Evolutionary conservation across 2,329 filamentous ascomycete species (phyloP), one percentile per base, ranked within the genome.

Genomic region (Scopulariopsis brevicaulis): DNA sequence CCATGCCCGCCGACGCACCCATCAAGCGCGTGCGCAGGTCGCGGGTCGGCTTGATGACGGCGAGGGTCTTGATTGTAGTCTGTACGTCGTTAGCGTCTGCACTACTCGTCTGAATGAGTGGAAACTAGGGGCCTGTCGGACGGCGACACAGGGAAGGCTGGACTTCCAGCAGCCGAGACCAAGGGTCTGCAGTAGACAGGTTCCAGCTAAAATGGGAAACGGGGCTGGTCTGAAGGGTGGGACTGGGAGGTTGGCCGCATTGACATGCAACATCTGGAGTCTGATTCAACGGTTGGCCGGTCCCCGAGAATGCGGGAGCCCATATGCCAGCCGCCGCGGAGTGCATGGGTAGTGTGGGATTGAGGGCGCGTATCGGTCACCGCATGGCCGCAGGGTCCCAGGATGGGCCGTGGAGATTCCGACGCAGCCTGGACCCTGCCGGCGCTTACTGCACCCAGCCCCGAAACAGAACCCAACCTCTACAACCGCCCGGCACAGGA

Each of bases 21-120:
- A 87, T 78, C 56, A 99, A 79, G 63, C 92, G 82, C 1, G 87
- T 86, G 66, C 90, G 89, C 54, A 99, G 76, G 71, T 96, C 91
- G 58, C 89, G 81, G 57, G 86, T 86, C 60, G 90, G 87, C 70
- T 92, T 93, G 61, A 84, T 78, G 65, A 86, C 83, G 59, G 81
- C 77, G 61, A 93, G 76, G 34, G 82, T 85, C 61, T 84, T 83
- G 58, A 89, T 74, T 10, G 82, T 81, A 55, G 86, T 85, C 84
- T 89, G 66, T 63, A 65, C 59, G 50, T n/a, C 15, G 54, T 46
- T 32, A 43, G 54, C 22, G 11, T 22, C n/a, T 40, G 22, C 53
- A 18, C 24, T 51, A n/a, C 12, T 20, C 2, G 22, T 52, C n/a
- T 25, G 12, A 12, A 25, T 28, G 8, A n/a, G 12, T 6, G 6